Base-by-base conservation (phyloP, 495 filamentous ascomycete genomes). In the Trichoderma asperelloides region DNA sequence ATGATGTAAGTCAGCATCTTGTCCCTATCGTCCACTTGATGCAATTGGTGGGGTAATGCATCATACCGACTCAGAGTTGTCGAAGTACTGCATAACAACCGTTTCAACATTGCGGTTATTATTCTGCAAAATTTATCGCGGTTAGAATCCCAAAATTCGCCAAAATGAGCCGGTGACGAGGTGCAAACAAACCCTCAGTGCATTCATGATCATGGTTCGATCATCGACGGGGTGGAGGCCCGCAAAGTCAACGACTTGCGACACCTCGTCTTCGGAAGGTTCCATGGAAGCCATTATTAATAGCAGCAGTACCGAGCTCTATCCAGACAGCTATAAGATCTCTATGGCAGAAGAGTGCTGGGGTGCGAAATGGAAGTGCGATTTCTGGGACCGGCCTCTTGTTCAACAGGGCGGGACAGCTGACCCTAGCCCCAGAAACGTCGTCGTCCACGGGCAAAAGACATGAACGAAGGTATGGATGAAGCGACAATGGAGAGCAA, bases 1-100 rank as follows among this genome's bases (percentile, higher is more conserved):
- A 7, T 9, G 8, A 21, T 23, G 7, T 16, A 57, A 18, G 7
- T 60, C 25, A 60, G 23, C n/a, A 30, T 28, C 16, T 23, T 28
- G 5, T 12, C 45, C 40, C 41, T 45, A 41, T 27, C 39, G 65
- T 13, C 33, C 25, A 21, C 45, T 33, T 9, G 5, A 33, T 27
- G 47, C 28, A 47, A n/a, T n/a, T n/a, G 45, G 23, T 12, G 25
- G 33, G 30, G 60, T 27, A 43, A 62, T n/a, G 43, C 39, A 37
- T 49, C 69, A 57, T 72, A 83, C 81, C 72, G 79, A 80, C 0
- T 69, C 70, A 6, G 75, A 63, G 40, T 78, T 66, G 63, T 84
- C 80, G 43, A 78, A 78, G 66, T 76, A 82, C 65, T 83, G 79
- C 62, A 76, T 76, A 8, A 78, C 69, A 8, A 84, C 82, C 51